These are phyloP conservation scores for Caryopteris hybrid DNA, from an alignment of 305 asterid genomes.

Conservation along the genomic window DNA sequence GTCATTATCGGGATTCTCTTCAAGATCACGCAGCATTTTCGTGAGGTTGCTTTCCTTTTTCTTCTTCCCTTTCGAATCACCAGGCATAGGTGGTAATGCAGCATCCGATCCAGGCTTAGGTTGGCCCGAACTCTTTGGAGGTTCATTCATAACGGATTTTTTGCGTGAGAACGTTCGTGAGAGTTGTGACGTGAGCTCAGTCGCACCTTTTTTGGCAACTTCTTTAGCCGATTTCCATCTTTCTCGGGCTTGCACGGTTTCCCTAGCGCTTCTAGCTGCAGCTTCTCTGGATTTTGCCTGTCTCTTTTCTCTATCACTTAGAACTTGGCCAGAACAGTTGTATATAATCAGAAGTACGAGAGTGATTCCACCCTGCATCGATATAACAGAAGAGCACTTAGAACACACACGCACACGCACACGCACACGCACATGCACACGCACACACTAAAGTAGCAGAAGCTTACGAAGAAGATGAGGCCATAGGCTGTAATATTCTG, in stretches of 20 bases:
- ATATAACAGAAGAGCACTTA: slow-evolving; percentile 8
- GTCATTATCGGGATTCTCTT: slow-evolving; percentile 55
- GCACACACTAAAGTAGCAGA: background rate
- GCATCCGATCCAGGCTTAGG: slow-evolving; percentile 53
- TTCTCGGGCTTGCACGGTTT: slow-evolving; percentile 61
- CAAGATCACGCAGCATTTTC: slow-evolving; percentile 67
- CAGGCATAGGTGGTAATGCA: slow-evolving; percentile 50
- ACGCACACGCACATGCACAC: background rate
- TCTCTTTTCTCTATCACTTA: slow-evolving; percentile 56
- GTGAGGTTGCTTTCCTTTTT: slow-evolving; percentile 55
- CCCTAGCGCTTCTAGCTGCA: slow-evolving; percentile 75
- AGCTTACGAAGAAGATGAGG: slow-evolving; percentile 64
- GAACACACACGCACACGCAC: background rate
- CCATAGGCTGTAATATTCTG: slow-evolving; percentile 84
- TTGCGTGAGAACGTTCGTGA: slow-evolving; percentile 78
- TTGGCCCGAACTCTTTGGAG: slow-evolving; percentile 29
- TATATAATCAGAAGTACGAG: slow-evolving; percentile 66
- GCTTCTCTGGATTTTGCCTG: slow-evolving; percentile 77
- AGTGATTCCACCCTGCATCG: slow-evolving; percentile 57
- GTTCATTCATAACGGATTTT: slow-evolving; percentile 42
- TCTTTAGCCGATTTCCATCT: slow-evolving; percentile 83
- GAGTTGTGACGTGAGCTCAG: slow-evolving; percentile 44
- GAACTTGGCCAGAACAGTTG: slow-evolving; percentile 81
- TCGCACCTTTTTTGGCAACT: slow-evolving; percentile 49
- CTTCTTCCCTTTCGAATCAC: slow-evolving; percentile 42